Evolutionary conservation across 2,329 filamentous ascomycete genomes (phyloP), one percentile per base, ranked within the genome.

Genomic region (Trichoderma pleuroti): DNA sequence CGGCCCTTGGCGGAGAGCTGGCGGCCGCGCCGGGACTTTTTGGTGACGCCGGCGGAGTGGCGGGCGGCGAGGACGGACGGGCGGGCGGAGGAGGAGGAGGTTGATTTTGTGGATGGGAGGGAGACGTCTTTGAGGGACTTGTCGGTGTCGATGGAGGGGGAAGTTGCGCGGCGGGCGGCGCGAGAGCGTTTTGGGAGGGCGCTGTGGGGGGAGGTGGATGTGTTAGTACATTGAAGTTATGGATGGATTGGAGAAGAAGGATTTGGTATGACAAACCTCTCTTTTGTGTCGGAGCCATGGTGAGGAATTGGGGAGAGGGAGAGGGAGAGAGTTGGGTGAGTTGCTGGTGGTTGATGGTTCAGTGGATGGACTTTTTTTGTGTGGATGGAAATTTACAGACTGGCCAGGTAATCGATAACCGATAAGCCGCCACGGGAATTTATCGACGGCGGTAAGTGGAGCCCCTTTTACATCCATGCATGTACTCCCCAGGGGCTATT

Each of bases 51-150:
- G 21, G 89, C 86, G 2, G 84, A 82, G 77, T 90, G 87, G 74
- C 92, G 90, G 18, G 90, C 88, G 49, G 88, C 88, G 52, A 93
- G 87, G 21, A 93, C 85, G n/a, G 92, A 90, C 32, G 90, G 88
- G 5, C 89, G 87, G 72, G n/a, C 21, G 34, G 83, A 78, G 46
- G 72, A 52, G 32, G 75, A 30, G 72, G 84, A 81, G 73, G 78
- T 14, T 42, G 64, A 12, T 18, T 63, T 21, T 7, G 68, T 10
- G 61, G 80, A 73, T 2, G 88, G 87, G 12, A 85, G 83, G 72
- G 85, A 82, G 71, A 86, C 80, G 46, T 88, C 82, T 77, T 91
- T 91, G 26, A 92, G 84, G 8, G 90, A 91, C 81, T 92, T 92
- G 84, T 93, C 90, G 56, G 88, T 87, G 81, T 92, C 82, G 80